Evolutionary conservation across 108 stramenopile species (phyloP), one percentile per base, ranked within the genome.

Genomic region (Pseudonitzschia delicatissima): DNA sequence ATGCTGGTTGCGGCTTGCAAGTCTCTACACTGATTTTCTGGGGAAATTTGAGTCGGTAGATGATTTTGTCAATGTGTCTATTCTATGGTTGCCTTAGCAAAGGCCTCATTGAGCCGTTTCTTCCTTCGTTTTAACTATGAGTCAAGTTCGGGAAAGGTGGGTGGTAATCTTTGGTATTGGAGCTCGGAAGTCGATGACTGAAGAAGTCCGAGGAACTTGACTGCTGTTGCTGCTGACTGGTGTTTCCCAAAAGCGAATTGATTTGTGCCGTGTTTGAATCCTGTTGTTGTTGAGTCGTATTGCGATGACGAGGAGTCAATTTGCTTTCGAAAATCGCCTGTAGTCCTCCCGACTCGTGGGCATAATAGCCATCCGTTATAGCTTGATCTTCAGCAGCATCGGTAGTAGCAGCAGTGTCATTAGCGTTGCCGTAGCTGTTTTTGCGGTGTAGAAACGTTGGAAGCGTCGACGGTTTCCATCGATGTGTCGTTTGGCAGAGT

Each of bases 261-360:
- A 48, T 2, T 48, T 7, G 9, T n/a, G 21, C 21, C 47, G 47
- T 48, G 40, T 31, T 28, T 2, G 29, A 1, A 1, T 31, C 12
- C 55, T 2, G 51, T 4, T 25, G 21, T 7, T 20, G 29, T 33
- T 6, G 18, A 34, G n/a, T 58, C 15, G 60, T 61, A 32, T 68
- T 68, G 3, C 44, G 57, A 58, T 61, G 49, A 32, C 62, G 20
- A 17, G 70, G 70, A 28, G 70, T 71, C 52, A 63, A 45, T 29
- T 61, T 34, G 20, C 45, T 29, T 45, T 71, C 70, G 13, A 71
- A 47, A 44, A 71, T 71, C 4, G 70, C 62, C 51, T 71, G 70
- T 18, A 71, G 33, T 4, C 70, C 70, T 55, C 70, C 60, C 7
- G 35, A 40, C 50, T 63, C 62, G 1, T 36, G 45, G 32, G 62